Conservation (phyloP, 768 basidiomycete species). For the Cyathus striatus region DNA sequence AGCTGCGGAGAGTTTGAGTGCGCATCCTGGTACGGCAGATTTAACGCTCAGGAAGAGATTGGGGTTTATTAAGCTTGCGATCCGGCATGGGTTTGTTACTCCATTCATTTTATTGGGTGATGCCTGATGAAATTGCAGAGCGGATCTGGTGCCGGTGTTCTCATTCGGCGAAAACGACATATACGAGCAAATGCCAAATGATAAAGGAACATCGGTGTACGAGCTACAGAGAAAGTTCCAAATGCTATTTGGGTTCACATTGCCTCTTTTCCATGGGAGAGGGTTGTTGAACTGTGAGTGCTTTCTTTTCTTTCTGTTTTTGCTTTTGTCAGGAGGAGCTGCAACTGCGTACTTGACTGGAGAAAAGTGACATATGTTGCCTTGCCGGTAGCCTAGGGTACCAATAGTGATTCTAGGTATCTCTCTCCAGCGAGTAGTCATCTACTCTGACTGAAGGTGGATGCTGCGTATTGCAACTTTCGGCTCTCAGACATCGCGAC, state of each 20-base stretch:
- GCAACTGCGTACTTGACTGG: constrained; percentile 47
- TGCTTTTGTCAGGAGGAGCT: not conserved
- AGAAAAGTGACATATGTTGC: constrained; percentile 88
- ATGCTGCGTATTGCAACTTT: too few relatives aligned
- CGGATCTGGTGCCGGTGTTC: constrained; percentile 95
- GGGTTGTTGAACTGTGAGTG: constrained; percentile 90
- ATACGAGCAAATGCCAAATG: constrained; percentile 94
- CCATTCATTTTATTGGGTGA: constrained; percentile 4
- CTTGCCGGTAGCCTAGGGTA: too few relatives aligned
- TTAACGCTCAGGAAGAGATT: constrained; percentile 75
- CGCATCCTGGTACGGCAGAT: constrained; percentile 96
- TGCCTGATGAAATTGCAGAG: constrained; percentile 37
- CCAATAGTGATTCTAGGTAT: too few relatives aligned
- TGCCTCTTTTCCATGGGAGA: constrained; percentile 96
- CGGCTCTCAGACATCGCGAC: too few relatives aligned
- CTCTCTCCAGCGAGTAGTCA: too few relatives aligned
- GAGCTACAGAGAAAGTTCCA: constrained; percentile 89
- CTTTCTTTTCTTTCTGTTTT: not conserved
- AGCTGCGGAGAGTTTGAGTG: constrained; percentile 90
- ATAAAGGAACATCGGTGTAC: constrained; percentile 86
- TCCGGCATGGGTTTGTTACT: constrained; percentile 70
- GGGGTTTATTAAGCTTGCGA: constrained; percentile 94
- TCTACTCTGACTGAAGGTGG: too few relatives aligned
- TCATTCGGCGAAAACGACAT: constrained; percentile 99
- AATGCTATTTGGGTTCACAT: constrained; percentile 87